Conservation (phyloP, 129 eudicot species). For the Flaveria robusta region DNA sequence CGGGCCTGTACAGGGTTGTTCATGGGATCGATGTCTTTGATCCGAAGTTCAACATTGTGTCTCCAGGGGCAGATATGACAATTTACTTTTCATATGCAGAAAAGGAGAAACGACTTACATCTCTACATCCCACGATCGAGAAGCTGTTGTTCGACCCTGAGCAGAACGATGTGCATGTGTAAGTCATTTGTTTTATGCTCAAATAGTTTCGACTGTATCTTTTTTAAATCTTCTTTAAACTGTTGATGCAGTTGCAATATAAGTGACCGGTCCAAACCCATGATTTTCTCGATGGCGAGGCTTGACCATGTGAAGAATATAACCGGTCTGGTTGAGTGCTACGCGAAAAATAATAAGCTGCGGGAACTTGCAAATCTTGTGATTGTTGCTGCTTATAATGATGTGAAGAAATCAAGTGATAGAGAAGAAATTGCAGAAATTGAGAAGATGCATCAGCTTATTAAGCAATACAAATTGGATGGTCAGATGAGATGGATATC, state of each 20-base stretch:
- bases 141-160: conserved; percentile 73
- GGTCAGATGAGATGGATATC: conserved; percentile 91
- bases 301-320: conserved; percentile 92
- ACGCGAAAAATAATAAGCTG: conserved; percentile 63
- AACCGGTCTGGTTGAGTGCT: conserved; percentile 89
- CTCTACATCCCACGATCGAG: conserved; percentile 72
- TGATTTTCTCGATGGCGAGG: conserved; percentile 97
- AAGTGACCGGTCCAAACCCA: conserved; percentile 80
- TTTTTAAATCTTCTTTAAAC: too few relatives aligned
- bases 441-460: conserved; percentile 86
- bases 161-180: conserved; percentile 80
- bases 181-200: conserved; percentile 16
- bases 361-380: conserved; percentile 83
- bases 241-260: conserved; percentile 63
- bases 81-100: conserved; percentile 81
- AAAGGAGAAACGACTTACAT: conserved; percentile 71
- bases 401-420: conserved; percentile 77
- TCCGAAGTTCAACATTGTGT: conserved; percentile 97
- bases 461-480: conserved; percentile 58
- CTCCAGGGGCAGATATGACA: conserved; percentile 90
- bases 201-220: too few relatives aligned
- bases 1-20: conserved; percentile 92
- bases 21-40: conserved; percentile 97
- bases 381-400: conserved; percentile 81
- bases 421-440: conserved; percentile 90